Conservation (phyloP, 2,329 filamentous ascomycete genomes). For the Botrytis aclada region DNA sequence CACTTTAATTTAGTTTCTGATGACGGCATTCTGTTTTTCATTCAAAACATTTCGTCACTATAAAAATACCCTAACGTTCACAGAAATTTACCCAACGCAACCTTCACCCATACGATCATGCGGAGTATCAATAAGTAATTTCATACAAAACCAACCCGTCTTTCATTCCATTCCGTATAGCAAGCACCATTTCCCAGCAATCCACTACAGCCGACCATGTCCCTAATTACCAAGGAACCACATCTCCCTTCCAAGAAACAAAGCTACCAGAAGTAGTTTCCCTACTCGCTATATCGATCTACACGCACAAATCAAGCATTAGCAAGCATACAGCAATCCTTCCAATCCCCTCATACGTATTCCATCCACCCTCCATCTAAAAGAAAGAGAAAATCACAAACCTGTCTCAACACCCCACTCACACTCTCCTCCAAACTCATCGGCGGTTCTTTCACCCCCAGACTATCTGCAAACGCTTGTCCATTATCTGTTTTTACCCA, state of each 20-base stretch:
- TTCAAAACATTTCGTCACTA: not conserved
- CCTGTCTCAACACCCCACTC: slow-evolving; percentile 31
- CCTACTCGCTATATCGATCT: slow-evolving; percentile 42
- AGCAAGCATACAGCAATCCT: not conserved
- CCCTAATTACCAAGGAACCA: slow-evolving; percentile 27
- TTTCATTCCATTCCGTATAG: not conserved
- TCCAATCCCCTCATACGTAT: not conserved
- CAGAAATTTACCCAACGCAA: not conserved
- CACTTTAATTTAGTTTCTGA: no score
- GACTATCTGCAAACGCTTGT: slow-evolving; percentile 36
- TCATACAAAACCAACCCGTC: no score
- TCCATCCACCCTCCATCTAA: no score
- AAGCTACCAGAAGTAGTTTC: slow-evolving; percentile 32
- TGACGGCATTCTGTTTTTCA: no score
- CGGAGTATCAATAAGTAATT: not conserved
- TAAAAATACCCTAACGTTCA: not conserved
- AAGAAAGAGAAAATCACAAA: not conserved
- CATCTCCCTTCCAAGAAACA: slow-evolving; percentile 27
- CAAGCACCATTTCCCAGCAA: not conserved
- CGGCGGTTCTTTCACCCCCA: slow-evolving; percentile 39
- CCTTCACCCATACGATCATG: accelerated
- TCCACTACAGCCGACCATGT: not conserved
- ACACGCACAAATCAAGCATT: not conserved
- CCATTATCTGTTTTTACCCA: slow-evolving; percentile 46
- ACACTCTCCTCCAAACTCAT: slow-evolving; percentile 40